These are phyloP conservation scores for Pseudopyricularia cyperi DNA, from an alignment of 2,329 filamentous ascomycete species.

Conservation along the genomic window DNA sequence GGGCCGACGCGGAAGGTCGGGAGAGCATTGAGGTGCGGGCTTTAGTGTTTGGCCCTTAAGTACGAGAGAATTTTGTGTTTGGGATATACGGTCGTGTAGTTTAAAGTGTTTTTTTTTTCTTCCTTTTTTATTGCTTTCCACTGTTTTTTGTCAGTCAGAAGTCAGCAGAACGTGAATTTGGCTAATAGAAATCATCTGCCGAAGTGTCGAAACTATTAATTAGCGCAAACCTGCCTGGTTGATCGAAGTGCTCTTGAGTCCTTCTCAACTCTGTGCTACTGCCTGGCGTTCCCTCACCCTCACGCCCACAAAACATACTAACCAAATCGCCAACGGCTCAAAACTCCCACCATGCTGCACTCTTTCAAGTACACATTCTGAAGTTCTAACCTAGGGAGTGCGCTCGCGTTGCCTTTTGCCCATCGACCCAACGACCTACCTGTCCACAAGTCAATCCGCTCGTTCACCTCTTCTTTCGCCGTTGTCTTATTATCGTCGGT, in stretches of 20 bases:
- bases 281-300: not conserved
- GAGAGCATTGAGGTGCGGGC: slow-evolving; percentile 87
- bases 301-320: not conserved
- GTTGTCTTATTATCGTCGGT: not conserved
- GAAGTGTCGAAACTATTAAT: no score
- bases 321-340: not conserved
- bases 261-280: not conserved
- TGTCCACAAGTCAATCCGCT: not conserved
- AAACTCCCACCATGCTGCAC: not conserved
- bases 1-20: slow-evolving; percentile 53
- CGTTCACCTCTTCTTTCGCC: not conserved
- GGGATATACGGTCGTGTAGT: not conserved
- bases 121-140: not conserved
- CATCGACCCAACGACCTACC: not conserved
- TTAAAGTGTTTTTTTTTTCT: not conserved
- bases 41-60: slow-evolving; percentile 49
- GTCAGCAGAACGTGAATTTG: not conserved
- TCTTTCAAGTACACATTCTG: not conserved
- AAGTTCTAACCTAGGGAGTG: not conserved
- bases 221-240: no score
- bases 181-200: no score
- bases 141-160: not conserved
- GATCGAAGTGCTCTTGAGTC: no score
- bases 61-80: not conserved
- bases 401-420: not conserved